Percentiles rank a stretch among this genome's conserved stretches.
These are phyloP conservation scores for Elaeagnus macrophylla DNA, from an alignment of 306 rosid genomes.

Conservation along the genomic window DNA sequence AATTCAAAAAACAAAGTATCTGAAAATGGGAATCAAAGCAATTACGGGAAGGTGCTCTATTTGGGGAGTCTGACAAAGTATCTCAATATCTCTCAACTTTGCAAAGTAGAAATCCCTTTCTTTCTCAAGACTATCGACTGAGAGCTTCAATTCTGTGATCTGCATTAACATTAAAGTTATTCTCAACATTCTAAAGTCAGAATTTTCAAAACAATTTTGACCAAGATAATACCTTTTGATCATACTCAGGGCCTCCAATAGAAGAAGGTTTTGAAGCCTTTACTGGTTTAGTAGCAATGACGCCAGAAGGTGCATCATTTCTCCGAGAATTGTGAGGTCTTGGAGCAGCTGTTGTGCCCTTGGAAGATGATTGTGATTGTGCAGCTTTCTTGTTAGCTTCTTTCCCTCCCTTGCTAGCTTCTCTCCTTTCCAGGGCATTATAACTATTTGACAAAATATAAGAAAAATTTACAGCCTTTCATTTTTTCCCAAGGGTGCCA, in stretches of 20 bases:
- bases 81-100: conserved; percentile 82
- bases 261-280: conserved; percentile 38
- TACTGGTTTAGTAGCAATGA: conserved; percentile 25
- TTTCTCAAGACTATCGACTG: conserved; percentile 94
- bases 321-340: conserved; percentile 62
- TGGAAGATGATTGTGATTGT: conserved; percentile 51
- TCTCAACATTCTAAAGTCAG: not conserved
- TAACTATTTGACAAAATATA: conserved; percentile 39
- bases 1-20: too few relatives aligned
- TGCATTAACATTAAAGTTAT: conserved; percentile 20
- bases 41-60: conserved; percentile 58
- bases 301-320: conserved; percentile 44
- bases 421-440: conserved; percentile 85
- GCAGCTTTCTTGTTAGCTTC: conserved; percentile 55
- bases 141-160: conserved; percentile 80
- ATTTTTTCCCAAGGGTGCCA: too few relatives aligned
- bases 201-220: too few relatives aligned
- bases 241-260: too few relatives aligned
- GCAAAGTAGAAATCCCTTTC: conserved; percentile 90
- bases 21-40: not conserved
- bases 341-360: conserved; percentile 41
- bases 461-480: not conserved
- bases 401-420: conserved; percentile 72
- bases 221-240: too few relatives aligned
- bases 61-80: conserved; percentile 76